Conservation (phyloP, 345 rosid genomes). For the Brassica nigra region DNA sequence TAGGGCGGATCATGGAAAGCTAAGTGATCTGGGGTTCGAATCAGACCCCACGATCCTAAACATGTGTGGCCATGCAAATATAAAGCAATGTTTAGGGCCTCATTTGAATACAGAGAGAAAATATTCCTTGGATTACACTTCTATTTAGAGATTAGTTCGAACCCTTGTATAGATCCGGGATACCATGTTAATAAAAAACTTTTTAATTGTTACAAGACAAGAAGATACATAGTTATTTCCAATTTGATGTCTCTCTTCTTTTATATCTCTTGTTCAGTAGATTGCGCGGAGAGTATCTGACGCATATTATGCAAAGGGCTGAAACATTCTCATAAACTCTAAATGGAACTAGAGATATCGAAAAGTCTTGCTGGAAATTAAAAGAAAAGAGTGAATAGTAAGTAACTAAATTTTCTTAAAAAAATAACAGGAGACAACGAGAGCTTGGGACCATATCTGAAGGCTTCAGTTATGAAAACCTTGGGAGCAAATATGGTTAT, state of each 20-base stretch:
- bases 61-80: too few relatives aligned
- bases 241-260: neutral
- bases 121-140: too few relatives aligned
- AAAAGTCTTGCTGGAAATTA: neutral
- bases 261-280: neutral
- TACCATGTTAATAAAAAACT: neutral
- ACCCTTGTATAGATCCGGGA: too few relatives aligned
- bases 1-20: too few relatives aligned
- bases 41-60: too few relatives aligned
- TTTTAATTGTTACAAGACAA: neutral
- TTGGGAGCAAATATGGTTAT: constrained; percentile 54
- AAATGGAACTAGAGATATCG: neutral
- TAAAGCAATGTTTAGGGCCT: too few relatives aligned
- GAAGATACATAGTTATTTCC: neutral
- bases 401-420: neutral
- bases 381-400: neutral
- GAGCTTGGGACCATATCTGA: constrained; percentile 50
- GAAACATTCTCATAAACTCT: constrained; percentile 7
- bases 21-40: too few relatives aligned
- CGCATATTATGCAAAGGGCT: neutral
- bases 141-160: too few relatives aligned
- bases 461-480: constrained; percentile 69
- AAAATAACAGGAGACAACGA: neutral
- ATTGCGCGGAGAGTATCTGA: neutral
- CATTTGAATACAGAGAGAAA: too few relatives aligned